A percentile compares a stretch with the other conserved stretches of the same genome.
These are phyloP conservation scores for Trametes sanguinea DNA, from an alignment of 768 basidiomycete species.

Conservation along the genomic window DNA sequence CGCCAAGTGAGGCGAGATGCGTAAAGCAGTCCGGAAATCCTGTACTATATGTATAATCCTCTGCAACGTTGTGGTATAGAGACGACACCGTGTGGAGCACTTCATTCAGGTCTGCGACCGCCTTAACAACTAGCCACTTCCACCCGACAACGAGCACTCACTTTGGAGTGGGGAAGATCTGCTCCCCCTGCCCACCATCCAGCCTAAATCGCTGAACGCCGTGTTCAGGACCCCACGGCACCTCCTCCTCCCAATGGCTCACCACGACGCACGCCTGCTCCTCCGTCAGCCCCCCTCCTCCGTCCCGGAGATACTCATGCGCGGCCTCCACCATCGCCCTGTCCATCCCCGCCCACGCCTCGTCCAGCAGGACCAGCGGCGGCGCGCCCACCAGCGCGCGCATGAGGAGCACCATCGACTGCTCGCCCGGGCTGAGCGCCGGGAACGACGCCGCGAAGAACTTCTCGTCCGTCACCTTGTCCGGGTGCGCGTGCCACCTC, in stretches of 20 bases:
- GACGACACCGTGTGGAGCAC: background rate
- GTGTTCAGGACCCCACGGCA: slow-evolving; percentile 72
- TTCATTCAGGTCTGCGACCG: background rate
- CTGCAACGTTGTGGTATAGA: background rate
- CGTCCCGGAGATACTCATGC: slow-evolving; percentile 58
- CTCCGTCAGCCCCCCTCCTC: slow-evolving; percentile 45
- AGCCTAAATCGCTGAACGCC: slow-evolving; percentile 46
- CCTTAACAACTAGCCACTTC: too few species aligned
- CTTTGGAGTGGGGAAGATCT: slow-evolving; percentile 9
- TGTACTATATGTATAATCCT: background rate
- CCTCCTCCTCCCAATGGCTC: slow-evolving; percentile 90
- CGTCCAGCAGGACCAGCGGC: slow-evolving; percentile 81
- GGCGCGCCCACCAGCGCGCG: slow-evolving; percentile 80
- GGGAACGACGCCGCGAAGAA: slow-evolving; percentile 61
- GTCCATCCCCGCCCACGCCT: slow-evolving; percentile 94
- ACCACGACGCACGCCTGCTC: slow-evolving; percentile 83
- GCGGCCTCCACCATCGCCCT: slow-evolving; percentile 70
- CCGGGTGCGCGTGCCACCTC: slow-evolving; percentile 41
- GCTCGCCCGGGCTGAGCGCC: slow-evolving; percentile 69
- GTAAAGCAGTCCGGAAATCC: background rate
- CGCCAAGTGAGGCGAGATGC: slow-evolving; percentile 20
- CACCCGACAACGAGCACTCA: background rate
- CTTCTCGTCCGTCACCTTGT: slow-evolving; percentile 26
- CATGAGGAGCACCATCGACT: slow-evolving; percentile 80
- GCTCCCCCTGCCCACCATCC: slow-evolving; percentile 34